phyloP scores from a whole-genome alignment of 352 stramenopile species.

The Hyaloperonospora brassicae region DNA sequence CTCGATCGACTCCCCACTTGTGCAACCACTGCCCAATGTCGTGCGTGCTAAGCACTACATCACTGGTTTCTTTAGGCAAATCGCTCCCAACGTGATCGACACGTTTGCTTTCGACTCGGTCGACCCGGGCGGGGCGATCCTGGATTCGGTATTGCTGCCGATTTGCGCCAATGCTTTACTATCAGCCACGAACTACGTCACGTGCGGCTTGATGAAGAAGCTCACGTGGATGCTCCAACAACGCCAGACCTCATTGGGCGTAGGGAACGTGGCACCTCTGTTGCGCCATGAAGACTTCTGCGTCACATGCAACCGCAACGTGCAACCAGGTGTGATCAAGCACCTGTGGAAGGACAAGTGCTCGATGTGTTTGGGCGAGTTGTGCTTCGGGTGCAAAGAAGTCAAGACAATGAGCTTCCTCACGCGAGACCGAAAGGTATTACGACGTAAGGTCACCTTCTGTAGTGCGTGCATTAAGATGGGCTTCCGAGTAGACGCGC shows the following conservation, averaged over 20 bases:
- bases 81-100: conserved; percentile 30
- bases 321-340: conserved; percentile 13
- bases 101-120: conserved; percentile 30
- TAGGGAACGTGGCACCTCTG: neutral
- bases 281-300: conserved; percentile 10
- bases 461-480: conserved; percentile 13
- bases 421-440: conserved; percentile 16
- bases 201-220: conserved; percentile 50
- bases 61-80: conserved; percentile 37
- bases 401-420: conserved; percentile 33
- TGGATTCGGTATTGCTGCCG: conserved; percentile 23
- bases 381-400: conserved; percentile 28
- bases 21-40: conserved; percentile 21
- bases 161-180: conserved; percentile 28
- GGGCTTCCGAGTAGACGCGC: conserved; percentile 12
- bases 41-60: conserved; percentile 32
- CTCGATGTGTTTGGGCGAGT: conserved; percentile 20
- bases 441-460: conserved; percentile 17
- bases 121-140: conserved; percentile 18
- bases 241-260: conserved; percentile 5
- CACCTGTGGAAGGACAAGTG: conserved; percentile 14
- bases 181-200: conserved; percentile 27
- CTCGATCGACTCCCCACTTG: conserved; percentile 40
- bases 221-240: conserved; percentile 34
- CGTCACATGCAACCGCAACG: conserved; percentile 16